Base-by-base conservation (phyloP, 1,284 basidiomycete genomes). In the Tylopilus orsonianus region DNA sequence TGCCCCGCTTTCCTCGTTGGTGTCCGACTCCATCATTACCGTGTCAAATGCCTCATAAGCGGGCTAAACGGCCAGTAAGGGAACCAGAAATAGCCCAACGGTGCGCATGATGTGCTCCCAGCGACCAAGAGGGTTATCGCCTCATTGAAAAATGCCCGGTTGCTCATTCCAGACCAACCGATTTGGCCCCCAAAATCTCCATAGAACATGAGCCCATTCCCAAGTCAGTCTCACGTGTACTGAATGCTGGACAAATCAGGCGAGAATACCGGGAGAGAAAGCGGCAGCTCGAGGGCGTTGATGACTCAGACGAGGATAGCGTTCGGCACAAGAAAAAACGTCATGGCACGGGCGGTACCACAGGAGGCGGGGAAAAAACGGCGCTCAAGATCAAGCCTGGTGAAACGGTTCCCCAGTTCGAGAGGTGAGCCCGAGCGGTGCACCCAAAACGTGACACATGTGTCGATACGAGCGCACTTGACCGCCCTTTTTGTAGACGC, bases 351-450 rank as follows among this genome's bases (percentile, higher is more conserved):
- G 49, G 47, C 20, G 62, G 56, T 19, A 58, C 62, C 32, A 57
- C 53, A 24, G 49, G 53, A 42, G 51, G 53, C 52, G 58, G 50
- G 14, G 56, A 49, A 53, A 56, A 50, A 39, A 53, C 60, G 51
- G 58, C 49, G 56, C 61, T 84, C 35, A 71, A 62, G 43, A 87
- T 88, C 32, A 71, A 75, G 52, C 78, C 81, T 2, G 81, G 83
- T 36, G 87, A 90, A 66, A 81, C 85, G 1, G 73, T 89, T 44
- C 73, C 77, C 41, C 83, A 88, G 69, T 90, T 88, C 64, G 85
- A 87, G 61, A 73, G 79, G 87, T 86, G 57, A 48, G 80, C 69
- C 9, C n/a, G n/a, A n/a, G 36, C 50, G 12, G 34, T 23, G 37
- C 24, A 35, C 35, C 14, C 37, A 29, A 36, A 53, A 47, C 43